Percentiles rank a stretch among this genome's conserved stretches.
phyloP scores from a whole-genome alignment of 768 basidiomycete species.

The Lactarius evosmus region DNA sequence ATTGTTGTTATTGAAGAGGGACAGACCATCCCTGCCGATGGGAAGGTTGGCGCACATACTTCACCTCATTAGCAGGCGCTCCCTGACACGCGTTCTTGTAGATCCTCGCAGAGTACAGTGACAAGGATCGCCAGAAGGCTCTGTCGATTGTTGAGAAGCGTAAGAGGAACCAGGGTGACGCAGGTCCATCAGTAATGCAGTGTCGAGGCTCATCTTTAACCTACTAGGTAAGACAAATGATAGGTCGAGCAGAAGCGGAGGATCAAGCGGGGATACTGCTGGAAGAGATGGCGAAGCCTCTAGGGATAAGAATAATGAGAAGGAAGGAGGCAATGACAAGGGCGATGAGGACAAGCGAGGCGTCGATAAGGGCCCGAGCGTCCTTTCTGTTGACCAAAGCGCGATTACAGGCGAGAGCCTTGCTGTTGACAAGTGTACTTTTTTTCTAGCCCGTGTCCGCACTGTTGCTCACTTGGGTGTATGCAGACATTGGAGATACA shows the following conservation, averaged over 20 bases:
- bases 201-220: not conserved
- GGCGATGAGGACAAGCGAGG: constrained; percentile 23
- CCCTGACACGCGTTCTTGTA: constrained; percentile 17
- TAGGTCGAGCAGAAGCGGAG: not conserved
- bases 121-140: constrained; percentile 37
- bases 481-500: constrained; percentile 37
- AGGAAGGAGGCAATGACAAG: constrained; percentile 20
- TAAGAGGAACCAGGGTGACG: constrained; percentile 3
- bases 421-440: constrained; percentile 43
- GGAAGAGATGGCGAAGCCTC: constrained; percentile 10
- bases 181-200: not conserved
- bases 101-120: constrained; percentile 42
- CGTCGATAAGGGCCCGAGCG: constrained; percentile 40
- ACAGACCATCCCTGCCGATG: constrained; percentile 45
- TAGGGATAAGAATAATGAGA: constrained; percentile 8
- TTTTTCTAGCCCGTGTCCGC: not conserved
- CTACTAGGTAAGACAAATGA: not conserved
- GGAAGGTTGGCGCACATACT: constrained; percentile 32
- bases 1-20: constrained; percentile 45
- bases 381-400: constrained; percentile 44
- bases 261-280: not conserved
- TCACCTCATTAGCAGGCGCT: not conserved
- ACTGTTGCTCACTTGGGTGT: not conserved
- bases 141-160: constrained; percentile 34
- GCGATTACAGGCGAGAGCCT: constrained; percentile 49